Evolutionary conservation across 805 yeast genomes (phyloP).

Genomic region (Starmerella stigmatis): DNA sequence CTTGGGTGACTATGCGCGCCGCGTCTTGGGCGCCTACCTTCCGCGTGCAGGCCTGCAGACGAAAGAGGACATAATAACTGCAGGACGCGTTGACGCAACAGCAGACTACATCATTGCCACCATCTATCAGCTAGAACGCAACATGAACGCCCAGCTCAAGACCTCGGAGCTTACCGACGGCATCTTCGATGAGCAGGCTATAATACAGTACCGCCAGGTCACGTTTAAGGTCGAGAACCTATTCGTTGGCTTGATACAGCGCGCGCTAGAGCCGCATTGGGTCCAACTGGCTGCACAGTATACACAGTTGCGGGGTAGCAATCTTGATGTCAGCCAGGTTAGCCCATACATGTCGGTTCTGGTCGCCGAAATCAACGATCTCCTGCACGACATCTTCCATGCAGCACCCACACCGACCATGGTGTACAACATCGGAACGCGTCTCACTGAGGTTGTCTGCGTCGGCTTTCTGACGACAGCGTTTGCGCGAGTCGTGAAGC

Average conservation of each 20-base stretch:
- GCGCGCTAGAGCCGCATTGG: conserved; percentile 63
- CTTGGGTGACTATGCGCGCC: conserved; percentile 48
- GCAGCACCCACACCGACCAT: conserved; percentile 45
- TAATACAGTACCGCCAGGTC: conserved; percentile 16
- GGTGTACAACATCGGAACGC: conserved; percentile 45
- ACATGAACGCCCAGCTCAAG: neutral
- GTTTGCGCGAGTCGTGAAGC: conserved; percentile 47
- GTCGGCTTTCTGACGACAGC: conserved; percentile 43
- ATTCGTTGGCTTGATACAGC: conserved; percentile 47
- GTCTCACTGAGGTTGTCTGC: conserved; percentile 55
- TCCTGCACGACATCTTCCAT: conserved; percentile 40
- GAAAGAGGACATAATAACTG: conserved; percentile 51
- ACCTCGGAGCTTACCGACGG: conserved; percentile 4
- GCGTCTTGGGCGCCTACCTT: conserved; percentile 41
- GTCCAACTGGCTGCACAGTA: conserved; percentile 55
- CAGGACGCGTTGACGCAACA: conserved; percentile 70
- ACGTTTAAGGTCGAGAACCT: conserved; percentile 25
- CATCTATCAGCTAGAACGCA: conserved; percentile 6
- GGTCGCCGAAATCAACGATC: conserved; percentile 35
- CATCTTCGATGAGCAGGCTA: conserved; percentile 16
- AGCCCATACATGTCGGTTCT: conserved; percentile 24
- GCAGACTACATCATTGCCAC: conserved; percentile 66
- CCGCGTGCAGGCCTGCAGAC: conserved; percentile 36
- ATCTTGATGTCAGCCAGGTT: conserved; percentile 17
- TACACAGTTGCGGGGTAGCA: conserved; percentile 6